Base-by-base conservation (phyloP, 495 filamentous ascomycete species). In the Penicillium atrosanguineum region DNA sequence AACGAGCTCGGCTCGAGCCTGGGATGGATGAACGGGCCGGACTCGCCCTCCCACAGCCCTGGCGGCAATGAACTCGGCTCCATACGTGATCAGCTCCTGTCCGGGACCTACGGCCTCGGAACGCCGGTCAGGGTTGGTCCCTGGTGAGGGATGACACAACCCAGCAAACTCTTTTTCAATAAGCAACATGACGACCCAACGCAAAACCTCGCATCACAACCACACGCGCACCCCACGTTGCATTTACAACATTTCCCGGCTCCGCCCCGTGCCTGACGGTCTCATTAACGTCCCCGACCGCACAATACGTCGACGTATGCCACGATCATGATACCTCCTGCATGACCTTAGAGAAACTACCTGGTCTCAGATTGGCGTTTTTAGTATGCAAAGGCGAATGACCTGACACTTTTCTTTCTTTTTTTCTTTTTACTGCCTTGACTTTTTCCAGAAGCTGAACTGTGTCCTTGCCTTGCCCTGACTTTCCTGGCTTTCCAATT, bases 21-120 rank as follows among this genome's bases (percentile, higher is more conserved):
- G 26, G 87, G 86, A 40, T 96, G 90, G 89, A 87, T 89, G 76
- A 86, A 82, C 23, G 75, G 76, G 34, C 59, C 72, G 16, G 69
- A 76, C n/a, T 60, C 71, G n/a, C 70, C 71, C n/a, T 67, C 72
- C n/a, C 67, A 74, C 48, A 62, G 74, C 49, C 50, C 70, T 29
- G 62, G 72, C 7, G 69, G 67, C 39, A 74, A 61, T 52, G 81
- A 89, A 44, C 65, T 81, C 39, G 79, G 77, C 52, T 90, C 86
- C 11, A 87, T 94, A 29, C 80, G 89, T 11, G 86, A 91, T 48
- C 88, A 95, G 65, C 75, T 95, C 14, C 73, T 92, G 43, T 87
- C 83, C 52, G 89, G 90, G 16, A 88, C 85, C 7, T 94, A 90
- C 63, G 87, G 87, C 19, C 76, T 87, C 39, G 78, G 77, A 50